Base-by-base conservation (phyloP, 2,329 filamentous ascomycete genomes). In the Beauveria rudraprayagi region DNA sequence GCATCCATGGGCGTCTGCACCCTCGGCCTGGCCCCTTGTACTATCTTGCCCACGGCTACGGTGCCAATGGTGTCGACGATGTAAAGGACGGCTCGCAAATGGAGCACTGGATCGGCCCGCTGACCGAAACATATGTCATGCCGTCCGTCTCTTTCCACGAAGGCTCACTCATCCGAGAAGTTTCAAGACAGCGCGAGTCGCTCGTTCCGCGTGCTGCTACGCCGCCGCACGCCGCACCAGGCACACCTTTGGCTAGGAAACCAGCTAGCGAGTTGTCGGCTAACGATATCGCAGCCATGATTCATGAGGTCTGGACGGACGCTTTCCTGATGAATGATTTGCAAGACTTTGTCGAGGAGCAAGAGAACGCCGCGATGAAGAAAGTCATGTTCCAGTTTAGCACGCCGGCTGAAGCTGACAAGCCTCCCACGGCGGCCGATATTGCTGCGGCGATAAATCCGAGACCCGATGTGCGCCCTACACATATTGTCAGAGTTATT, bases 1-100 rank as follows among this genome's bases (percentile, higher is more conserved):
- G 63, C 56, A 56, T 68, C 59, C 62, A 63, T 3, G 62, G 64
- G 0, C 56, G 66, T 5, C 28, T 68, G 14, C 2, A 61, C 1
- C 56, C 63, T 3, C 11, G 22, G 3, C 67, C 68, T 11, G 66
- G 70, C 3, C 65, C 70, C 0, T 51, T 72, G 26, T 77, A 77
- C 60, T 77, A 76, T 58, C 68, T 70, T 26, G 68, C 65, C 2
- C 30, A 68, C 17, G 70, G 72, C 0, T 73, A 70, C 50, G 71
- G 72, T 0, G 63, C 68, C 8, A 40, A 22, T 1, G 72, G 71
- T 9, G 68, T 73, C 11, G 30, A 71, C 55, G 66, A 68, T 47
- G 53, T 52, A 51, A 68, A 71, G 50, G 64, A 66, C 24, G 67
- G 67, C 14, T 59, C 48, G 16, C 55, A 57, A 53, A 34, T 70